Base-by-base conservation (phyloP, 2,329 filamentous ascomycete species). In the Diaporthe australafricana region DNA sequence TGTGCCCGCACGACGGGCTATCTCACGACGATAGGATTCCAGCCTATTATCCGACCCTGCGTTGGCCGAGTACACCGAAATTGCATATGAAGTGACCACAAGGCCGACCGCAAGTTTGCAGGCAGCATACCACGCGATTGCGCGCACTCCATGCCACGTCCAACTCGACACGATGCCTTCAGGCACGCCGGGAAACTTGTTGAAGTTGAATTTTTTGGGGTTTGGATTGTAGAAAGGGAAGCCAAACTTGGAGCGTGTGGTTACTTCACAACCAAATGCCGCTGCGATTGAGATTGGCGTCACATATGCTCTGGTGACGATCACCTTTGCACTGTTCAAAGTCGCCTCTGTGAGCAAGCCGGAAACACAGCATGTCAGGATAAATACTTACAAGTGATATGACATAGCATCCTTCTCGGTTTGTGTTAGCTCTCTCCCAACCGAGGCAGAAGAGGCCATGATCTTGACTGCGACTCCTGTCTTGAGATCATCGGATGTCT, bases 161-260 rank as follows among this genome's bases (percentile, higher is more conserved):
- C 50, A 20, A 30, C 63, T 72, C 6, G 82, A 80, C 0, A n/a
- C 48, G 0, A 14, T 56, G 4, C 81, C 81, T 38, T 50, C 60
- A 3, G 73, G 77, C 2, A 81, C 50, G n/a, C 80, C 35, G 5
- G 82, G 81, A 55, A 83, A 83, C 16, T 71, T 66, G 38, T 68
- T 38, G 11, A 81, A 80, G 68, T 81, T 76, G 47, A 82, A 80
- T 35, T 57, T 75, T 25, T 70, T 62, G 47, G 77, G 75, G 55
- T 81, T 79, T 2, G 83, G 83, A 47, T 76, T 78, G 75, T 79
- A 83, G 50, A 86, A 79, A 20, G 84, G 83, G 74, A 86, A 86
- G 7, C 78, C 79, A 75, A 81, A 84, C 4, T 76, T 80, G 27
- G 22, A 16, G 25, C 74, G 74, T 50, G 81, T 79, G 5, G 78